These are phyloP conservation scores for Phytophthora sp. DNA, from an alignment of 352 stramenopile species.

Conservation along the genomic window DNA sequence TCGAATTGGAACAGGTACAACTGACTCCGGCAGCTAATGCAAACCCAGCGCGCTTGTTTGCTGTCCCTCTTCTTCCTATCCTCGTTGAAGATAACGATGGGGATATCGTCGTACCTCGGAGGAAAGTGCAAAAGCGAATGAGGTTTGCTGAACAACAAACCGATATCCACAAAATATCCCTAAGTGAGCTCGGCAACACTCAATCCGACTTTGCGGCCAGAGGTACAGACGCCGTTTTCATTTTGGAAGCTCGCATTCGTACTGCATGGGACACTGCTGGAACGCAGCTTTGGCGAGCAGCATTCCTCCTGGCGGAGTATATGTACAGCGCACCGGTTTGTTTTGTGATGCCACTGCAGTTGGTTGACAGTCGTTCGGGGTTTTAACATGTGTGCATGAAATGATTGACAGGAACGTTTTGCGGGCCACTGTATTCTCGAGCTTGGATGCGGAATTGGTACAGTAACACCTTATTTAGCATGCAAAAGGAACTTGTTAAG, in stretches of 20 bases:
- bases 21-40: not conserved
- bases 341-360: not conserved
- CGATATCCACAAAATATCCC: not conserved
- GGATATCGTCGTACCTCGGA: slow-evolving; percentile 33
- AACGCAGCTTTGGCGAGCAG: slow-evolving; percentile 59
- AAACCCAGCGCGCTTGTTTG: not conserved
- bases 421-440: slow-evolving; percentile 46
- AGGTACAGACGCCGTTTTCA: slow-evolving; percentile 10
- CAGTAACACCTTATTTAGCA: not conserved
- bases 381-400: not conserved
- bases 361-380: not conserved
- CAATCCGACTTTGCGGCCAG: not conserved
- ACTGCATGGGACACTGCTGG: slow-evolving; percentile 43
- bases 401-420: slow-evolving; percentile 35
- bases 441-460: slow-evolving; percentile 63
- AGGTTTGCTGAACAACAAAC: not conserved
- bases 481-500: not conserved
- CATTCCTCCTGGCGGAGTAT: slow-evolving; percentile 63
- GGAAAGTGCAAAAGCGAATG: slow-evolving; percentile 12
- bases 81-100: slow-evolving; percentile 25
- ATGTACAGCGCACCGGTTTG: slow-evolving; percentile 34
- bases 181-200: not conserved
- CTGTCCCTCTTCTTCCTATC: slow-evolving; percentile 6
- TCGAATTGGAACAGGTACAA: slow-evolving; percentile 18
- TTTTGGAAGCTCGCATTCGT: slow-evolving; percentile 24